Base-by-base conservation (phyloP, 2,329 filamentous ascomycete genomes). In the Thelonectria blattea region DNA sequence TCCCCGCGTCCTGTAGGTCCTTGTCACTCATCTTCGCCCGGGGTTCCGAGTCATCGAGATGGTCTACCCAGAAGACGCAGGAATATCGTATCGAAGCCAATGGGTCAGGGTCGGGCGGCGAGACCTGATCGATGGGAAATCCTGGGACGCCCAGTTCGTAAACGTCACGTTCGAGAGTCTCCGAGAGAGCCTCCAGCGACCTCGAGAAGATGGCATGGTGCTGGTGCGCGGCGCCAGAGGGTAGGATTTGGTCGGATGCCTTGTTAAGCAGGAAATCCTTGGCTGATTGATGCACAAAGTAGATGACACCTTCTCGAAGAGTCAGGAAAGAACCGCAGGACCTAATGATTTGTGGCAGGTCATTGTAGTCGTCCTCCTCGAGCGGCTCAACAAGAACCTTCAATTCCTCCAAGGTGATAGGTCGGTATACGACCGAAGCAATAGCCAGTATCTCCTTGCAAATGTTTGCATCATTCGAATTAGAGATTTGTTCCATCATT, bases 211-310 rank as follows among this genome's bases (percentile, higher is more conserved):
- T 72, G 0, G 2, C 5, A 14, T 68, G 41, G 55, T 81, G 76
- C 15, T 66, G 58, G 3, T 65, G 39, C 18, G 55, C 41, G 3
- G 51, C 32, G 2, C 75, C 72, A 24, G 15, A 48, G 5, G 73
- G 70, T 42, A 78, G 75, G 5, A 79, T 65, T 12, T 60, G 42
- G n/a, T 54, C 17, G 6, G 50, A 53, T 53, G 63, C 65, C 5
- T 70, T 60, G 18, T 65, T 42, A 78, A 47, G 30, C 1, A 83
- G 57, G 61, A 71, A 79, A 17, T 81, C 79, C 61, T 80, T 79
- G 0, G 77, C 80, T 3, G 78, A 80, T 57, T 80, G 74, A 63
- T 81, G 77, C 1, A 81, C 70, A 64, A 79, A 73, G 48, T 67
- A 75, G 7, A 81, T 46, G 0, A 30, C 61, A 1, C 41, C 58